Conservation (phyloP, 2,329 filamentous ascomycete species). For the Emergomyces africanus region DNA sequence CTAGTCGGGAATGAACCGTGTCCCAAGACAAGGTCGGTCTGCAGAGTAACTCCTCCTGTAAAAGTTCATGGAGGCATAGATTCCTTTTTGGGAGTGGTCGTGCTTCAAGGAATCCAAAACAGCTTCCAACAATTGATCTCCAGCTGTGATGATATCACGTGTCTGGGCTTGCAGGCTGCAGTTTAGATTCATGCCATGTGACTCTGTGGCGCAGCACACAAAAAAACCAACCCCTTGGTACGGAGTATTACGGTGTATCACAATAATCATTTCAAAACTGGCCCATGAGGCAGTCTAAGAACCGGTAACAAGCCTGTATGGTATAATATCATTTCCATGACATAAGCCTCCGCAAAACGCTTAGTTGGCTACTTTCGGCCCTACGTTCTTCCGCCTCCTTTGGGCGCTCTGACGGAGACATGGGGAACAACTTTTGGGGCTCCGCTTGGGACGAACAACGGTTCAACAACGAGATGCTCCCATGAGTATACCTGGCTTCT, state of each 20-base stretch:
- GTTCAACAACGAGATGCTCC: neutral
- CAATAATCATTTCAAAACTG: too few species aligned
- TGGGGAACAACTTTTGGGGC: neutral
- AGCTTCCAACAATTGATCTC: neutral
- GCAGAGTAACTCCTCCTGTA: neutral
- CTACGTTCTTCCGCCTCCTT: neutral
- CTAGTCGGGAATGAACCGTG: neutral
- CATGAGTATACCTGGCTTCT: neutral
- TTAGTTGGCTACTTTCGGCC: conserved; percentile 1
- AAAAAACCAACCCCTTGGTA: too few species aligned
- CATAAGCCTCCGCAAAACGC: neutral
- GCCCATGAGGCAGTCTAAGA: neutral
- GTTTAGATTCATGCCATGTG: neutral
- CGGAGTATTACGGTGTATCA: too few species aligned
- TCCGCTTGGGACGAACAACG: neutral
- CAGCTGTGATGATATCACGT: neutral
- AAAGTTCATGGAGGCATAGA: neutral
- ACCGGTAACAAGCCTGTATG: neutral
- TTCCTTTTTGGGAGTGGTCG: neutral
- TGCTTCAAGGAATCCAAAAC: neutral
- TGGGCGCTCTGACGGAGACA: neutral
- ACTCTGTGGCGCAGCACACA: neutral
- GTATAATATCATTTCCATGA: too few species aligned
- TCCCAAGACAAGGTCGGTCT: neutral
- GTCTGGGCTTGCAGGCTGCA: neutral